Base-by-base conservation (phyloP, 1,284 basidiomycete genomes). In the Athelia sp. region DNA sequence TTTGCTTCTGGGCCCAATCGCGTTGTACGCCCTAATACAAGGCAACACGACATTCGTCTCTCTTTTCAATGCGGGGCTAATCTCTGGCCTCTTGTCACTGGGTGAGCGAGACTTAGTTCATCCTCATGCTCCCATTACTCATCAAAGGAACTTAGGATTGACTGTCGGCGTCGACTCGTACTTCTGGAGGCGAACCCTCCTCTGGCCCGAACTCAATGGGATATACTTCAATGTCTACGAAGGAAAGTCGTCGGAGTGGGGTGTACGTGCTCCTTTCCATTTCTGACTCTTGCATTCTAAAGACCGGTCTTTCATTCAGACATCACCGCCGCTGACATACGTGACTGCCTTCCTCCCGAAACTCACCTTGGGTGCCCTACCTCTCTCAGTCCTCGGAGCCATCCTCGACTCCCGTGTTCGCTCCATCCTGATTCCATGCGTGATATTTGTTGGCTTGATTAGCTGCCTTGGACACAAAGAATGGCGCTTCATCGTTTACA, bases 401-500 rank as follows among this genome's bases (percentile, higher is more conserved):
- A 44, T 72, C 4, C 53, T 70, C 14, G 80, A 88, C 55, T 52
- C 57, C 3, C 72, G 77, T 17, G 69, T 82, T 40, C 71, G 79
- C 15, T 58, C 68, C 1, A 62, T 87, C 36, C 58, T 89, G 3
- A 45, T 78, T 11, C 79, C 85, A 0, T 67, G 78, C 0, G 23
- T 84, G 1, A 55, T 64, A 0, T 90, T 92, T 60, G 62, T 95
- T 1, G 66, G 57, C 0, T 64, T 86, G 0, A 79, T 99, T 59
- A 94, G 91, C 60, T 70, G 65, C 17, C 72, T 98, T 0, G 86
- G 81, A 0, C 92, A 95, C 66, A 95, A 95, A 62, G 97, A 99
- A 68, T 98, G 96, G 95, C 80, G 96, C 3, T 99, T 99, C 66
- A 75, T 98, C 52, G 77, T 94, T 4, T 98, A 98, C 61, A 76